phyloP scores from a whole-genome alignment of 1,284 basidiomycete genomes.

The Malassezia dermatis region DNA sequence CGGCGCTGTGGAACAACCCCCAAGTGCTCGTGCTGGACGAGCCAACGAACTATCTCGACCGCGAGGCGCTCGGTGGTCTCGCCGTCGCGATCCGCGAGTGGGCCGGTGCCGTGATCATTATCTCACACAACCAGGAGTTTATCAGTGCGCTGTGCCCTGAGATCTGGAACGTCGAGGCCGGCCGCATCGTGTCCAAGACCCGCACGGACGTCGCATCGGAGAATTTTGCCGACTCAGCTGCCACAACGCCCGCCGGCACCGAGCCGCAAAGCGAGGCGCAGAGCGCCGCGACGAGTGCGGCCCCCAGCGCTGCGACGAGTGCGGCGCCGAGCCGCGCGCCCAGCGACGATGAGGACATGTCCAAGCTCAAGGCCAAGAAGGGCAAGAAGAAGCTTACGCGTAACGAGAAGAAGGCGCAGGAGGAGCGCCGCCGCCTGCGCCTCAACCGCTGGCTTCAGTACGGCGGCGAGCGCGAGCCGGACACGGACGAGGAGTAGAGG shows the following conservation, averaged over 20 bases:
- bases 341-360: conserved; percentile 48
- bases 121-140: conserved; percentile 68
- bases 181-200: conserved; percentile 73
- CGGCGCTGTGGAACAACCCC: conserved; percentile 47
- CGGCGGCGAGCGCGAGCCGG: conserved; percentile 42
- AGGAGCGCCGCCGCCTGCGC: conserved; percentile 40
- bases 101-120: conserved; percentile 92
- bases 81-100: conserved; percentile 93
- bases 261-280: conserved; percentile 48
- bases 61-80: conserved; percentile 68
- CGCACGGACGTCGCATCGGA: conserved; percentile 76
- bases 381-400: conserved; percentile 47
- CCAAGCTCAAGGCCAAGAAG: conserved; percentile 46
- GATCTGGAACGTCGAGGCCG: conserved; percentile 61
- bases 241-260: conserved; percentile 62
- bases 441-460: conserved; percentile 40
- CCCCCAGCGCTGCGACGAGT: conserved; percentile 44
- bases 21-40: conserved; percentile 50
- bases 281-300: neutral
- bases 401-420: conserved; percentile 47
- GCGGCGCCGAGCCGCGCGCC: conserved; percentile 49
- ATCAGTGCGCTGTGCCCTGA: conserved; percentile 48
- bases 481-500: conserved; percentile 40
- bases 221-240: conserved; percentile 52
- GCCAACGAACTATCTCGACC: conserved; percentile 76